These are phyloP conservation scores for Colletotrichum sp. DNA, from an alignment of 2,329 filamentous ascomycete genomes.

Conservation along the genomic window DNA sequence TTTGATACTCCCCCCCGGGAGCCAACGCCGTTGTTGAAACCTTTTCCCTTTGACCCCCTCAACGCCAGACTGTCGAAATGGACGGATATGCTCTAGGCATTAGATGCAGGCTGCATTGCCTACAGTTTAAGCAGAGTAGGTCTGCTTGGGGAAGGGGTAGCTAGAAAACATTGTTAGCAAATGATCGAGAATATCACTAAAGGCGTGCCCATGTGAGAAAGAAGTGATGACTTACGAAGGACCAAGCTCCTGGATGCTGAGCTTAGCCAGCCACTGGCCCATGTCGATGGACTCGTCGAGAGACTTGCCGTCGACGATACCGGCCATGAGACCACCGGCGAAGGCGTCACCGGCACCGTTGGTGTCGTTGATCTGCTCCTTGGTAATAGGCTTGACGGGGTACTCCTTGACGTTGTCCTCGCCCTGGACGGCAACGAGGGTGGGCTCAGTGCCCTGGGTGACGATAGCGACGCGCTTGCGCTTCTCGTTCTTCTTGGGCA, in stretches of 20 bases:
- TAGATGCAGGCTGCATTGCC: constrained; percentile 16
- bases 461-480: constrained; percentile 87
- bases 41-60: constrained; percentile 43
- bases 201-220: neutral
- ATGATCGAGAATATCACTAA: constrained; percentile 7
- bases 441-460: constrained; percentile 93
- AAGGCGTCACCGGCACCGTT: constrained; percentile 98
- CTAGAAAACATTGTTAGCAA: constrained; percentile 44
- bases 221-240: constrained; percentile 76
- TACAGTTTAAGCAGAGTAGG: constrained; percentile 60
- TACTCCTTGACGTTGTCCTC: constrained; percentile 75
- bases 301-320: constrained; percentile 82
- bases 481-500: constrained; percentile 90
- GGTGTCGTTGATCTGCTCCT: constrained; percentile 88
- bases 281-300: constrained; percentile 83
- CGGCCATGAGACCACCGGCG: constrained; percentile 90
- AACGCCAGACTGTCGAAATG: constrained; percentile 42
- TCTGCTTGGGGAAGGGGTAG: constrained; percentile 83
- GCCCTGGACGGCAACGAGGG: constrained; percentile 79
- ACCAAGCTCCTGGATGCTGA: constrained; percentile 94
- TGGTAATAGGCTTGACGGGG: constrained; percentile 79
- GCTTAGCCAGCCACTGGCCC: constrained; percentile 94
- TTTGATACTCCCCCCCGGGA: constrained; percentile 31
- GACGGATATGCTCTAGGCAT: constrained; percentile 18
- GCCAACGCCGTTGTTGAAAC: constrained; percentile 61